Percentiles rank a stretch among this genome's conserved stretches.
phyloP scores from a whole-genome alignment of 2,329 filamentous ascomycete genomes.

The Parastagonospora nodorum region DNA sequence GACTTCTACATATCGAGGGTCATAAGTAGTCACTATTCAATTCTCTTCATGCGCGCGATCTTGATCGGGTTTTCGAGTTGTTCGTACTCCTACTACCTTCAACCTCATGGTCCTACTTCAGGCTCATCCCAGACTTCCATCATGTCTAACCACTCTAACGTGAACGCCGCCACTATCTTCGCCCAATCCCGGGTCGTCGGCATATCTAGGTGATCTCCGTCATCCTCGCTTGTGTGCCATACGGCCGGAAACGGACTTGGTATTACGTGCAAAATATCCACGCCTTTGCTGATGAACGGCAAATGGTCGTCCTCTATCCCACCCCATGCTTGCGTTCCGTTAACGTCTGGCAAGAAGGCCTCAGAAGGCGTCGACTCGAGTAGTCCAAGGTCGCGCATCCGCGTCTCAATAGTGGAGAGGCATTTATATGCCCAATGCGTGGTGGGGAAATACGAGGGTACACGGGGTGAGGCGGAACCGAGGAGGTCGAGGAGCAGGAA shows the following conservation, averaged over 20 bases:
- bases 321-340: conserved; percentile 28
- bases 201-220: conserved; percentile 81
- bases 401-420: conserved; percentile 74
- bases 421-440: conserved; percentile 92
- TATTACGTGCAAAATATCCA: conserved; percentile 88
- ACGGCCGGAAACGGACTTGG: conserved; percentile 79
- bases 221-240: conserved; percentile 86
- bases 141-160: conserved; percentile 90
- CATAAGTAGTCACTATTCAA: too few species aligned
- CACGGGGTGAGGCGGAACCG: conserved; percentile 67
- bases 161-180: conserved; percentile 80
- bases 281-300: conserved; percentile 85
- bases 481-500: conserved; percentile 93
- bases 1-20: too few species aligned
- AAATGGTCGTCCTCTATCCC: conserved; percentile 84
- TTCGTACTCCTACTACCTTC: too few species aligned
- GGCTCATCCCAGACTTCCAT: conserved; percentile 53
- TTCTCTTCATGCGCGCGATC: neutral
- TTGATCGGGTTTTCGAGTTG: neutral
- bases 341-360: conserved; percentile 57
- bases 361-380: conserved; percentile 64
- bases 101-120: neutral
- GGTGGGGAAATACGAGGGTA: conserved; percentile 86
- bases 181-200: conserved; percentile 86
- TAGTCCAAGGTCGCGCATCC: conserved; percentile 69